phyloP scores from a whole-genome alignment of 495 filamentous ascomycete genomes.

The Trichoderma reesei region DNA sequence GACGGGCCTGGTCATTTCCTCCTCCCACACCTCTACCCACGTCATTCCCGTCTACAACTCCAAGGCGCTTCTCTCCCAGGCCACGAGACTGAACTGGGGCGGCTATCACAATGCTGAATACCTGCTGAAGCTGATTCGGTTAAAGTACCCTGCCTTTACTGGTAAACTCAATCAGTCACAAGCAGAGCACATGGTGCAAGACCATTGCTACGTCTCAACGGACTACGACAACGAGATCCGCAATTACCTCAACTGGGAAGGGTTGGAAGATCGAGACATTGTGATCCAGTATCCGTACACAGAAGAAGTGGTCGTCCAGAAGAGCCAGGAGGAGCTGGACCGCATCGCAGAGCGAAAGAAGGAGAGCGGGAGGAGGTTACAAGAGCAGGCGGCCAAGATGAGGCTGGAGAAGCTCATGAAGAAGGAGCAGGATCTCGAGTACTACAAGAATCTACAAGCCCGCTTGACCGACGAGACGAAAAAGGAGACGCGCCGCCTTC shows the following conservation, averaged over 20 bases:
- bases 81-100: constrained; percentile 89
- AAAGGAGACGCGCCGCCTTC: constrained; percentile 74
- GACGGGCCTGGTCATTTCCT: constrained; percentile 84
- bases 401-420: constrained; percentile 85
- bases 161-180: constrained; percentile 76
- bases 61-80: constrained; percentile 72
- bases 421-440: constrained; percentile 92
- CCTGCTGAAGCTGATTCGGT: constrained; percentile 71
- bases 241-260: constrained; percentile 73
- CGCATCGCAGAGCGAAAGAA: constrained; percentile 82
- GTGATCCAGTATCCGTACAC: constrained; percentile 90
- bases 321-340: constrained; percentile 85
- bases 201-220: constrained; percentile 82
- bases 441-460: constrained; percentile 72
- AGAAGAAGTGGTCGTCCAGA: constrained; percentile 78
- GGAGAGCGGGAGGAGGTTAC: constrained; percentile 80
- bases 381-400: constrained; percentile 97
- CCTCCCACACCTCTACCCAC: constrained; percentile 87
- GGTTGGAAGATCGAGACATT: constrained; percentile 76
- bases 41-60: constrained; percentile 85
- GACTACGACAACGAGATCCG: constrained; percentile 71
- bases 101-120: constrained; percentile 84
- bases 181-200: constrained; percentile 72
- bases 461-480: constrained; percentile 60
- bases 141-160: constrained; percentile 85